Conservation (phyloP, 2,329 filamentous ascomycete genomes). For the Colletotrichum liriopes region DNA sequence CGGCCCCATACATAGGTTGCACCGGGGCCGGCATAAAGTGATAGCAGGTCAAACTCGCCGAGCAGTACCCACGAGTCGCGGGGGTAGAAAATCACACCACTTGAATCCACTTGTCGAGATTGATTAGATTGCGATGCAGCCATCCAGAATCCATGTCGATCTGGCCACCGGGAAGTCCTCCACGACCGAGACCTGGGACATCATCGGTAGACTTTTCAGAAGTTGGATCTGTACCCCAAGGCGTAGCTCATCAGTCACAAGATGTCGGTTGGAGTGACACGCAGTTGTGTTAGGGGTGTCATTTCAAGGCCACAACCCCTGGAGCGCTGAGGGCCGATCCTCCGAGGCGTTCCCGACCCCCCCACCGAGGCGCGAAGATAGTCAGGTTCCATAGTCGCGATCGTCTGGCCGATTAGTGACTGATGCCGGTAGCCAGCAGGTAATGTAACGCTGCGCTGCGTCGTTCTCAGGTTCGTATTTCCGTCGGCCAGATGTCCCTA, state of each 20-base stretch:
- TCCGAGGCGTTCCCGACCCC: slow-evolving; percentile 20
- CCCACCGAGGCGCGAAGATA: not conserved
- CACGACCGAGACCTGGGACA: not conserved
- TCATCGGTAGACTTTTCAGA: slow-evolving; percentile 1
- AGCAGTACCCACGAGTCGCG: slow-evolving; percentile 15
- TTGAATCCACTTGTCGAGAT: slow-evolving; percentile 10
- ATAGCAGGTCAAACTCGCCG: not conserved
- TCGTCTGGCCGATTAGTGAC: slow-evolving; percentile 19
- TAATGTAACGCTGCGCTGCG: slow-evolving; percentile 23
- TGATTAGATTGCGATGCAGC: slow-evolving; percentile 41
- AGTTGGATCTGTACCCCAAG: not conserved
- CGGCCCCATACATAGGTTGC: slow-evolving; percentile 17
- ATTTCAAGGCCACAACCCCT: slow-evolving; percentile 23
- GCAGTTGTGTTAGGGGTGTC: slow-evolving; percentile 7
- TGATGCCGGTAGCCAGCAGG: slow-evolving; percentile 27
- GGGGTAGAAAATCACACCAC: slow-evolving; percentile 37
- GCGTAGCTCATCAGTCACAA: slow-evolving; percentile 2
- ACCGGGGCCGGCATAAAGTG: not conserved
- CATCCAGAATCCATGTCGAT: slow-evolving; percentile 25
- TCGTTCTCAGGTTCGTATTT: slow-evolving; percentile 28
- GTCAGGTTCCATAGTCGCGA: not conserved
- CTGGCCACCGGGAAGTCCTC: not conserved
- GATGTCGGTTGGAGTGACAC: not conserved
- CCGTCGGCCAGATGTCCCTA: slow-evolving; percentile 16
- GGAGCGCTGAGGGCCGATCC: not conserved